Percentiles rank a stretch among this genome's conserved stretches.
phyloP scores from a whole-genome alignment of 129 eudicot species.

The Flaveria sonorensis region DNA sequence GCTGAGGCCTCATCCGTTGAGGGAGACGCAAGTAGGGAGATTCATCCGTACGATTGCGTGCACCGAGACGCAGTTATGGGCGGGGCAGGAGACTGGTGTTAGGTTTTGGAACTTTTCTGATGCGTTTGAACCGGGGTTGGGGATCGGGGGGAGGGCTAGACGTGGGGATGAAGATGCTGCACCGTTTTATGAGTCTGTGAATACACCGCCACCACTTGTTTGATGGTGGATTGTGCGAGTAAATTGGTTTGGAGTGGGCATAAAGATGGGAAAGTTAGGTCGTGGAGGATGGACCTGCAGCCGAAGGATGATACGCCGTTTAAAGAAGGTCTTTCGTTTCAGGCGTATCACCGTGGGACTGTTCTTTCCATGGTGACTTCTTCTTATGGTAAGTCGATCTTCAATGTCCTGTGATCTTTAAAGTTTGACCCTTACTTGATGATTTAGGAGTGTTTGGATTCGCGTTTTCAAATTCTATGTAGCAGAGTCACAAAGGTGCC shows the following conservation, averaged over 20 bases:
- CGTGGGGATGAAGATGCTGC: constrained; percentile 96
- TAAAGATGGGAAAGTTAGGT: constrained; percentile 87
- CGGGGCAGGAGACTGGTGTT: constrained; percentile 88
- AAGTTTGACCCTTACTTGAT: neutral
- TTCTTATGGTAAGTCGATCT: constrained; percentile 57
- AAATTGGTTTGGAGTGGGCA: constrained; percentile 95
- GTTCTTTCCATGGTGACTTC: constrained; percentile 70
- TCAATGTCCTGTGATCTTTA: neutral
- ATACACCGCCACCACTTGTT: constrained; percentile 68
- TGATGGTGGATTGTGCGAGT: constrained; percentile 71
- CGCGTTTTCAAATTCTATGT: neutral
- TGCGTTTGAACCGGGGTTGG: constrained; percentile 71
- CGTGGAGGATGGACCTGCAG: constrained; percentile 86
- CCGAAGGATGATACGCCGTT: constrained; percentile 49
- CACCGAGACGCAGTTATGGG: constrained; percentile 92
- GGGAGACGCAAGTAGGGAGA: constrained; percentile 93
- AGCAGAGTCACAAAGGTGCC: neutral
- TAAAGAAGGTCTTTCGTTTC: constrained; percentile 86
- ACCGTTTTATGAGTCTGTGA: constrained; percentile 74
- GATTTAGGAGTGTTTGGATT: neutral
- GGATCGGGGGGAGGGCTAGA: constrained; percentile 63
- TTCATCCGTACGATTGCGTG: constrained; percentile 77
- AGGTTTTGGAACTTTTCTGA: constrained; percentile 85
- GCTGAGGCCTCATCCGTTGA: constrained; percentile 87
- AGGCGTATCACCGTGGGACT: constrained; percentile 84